Base-by-base conservation (phyloP, 169 alveolate genomes). In the Blepharisma undulans region DNA sequence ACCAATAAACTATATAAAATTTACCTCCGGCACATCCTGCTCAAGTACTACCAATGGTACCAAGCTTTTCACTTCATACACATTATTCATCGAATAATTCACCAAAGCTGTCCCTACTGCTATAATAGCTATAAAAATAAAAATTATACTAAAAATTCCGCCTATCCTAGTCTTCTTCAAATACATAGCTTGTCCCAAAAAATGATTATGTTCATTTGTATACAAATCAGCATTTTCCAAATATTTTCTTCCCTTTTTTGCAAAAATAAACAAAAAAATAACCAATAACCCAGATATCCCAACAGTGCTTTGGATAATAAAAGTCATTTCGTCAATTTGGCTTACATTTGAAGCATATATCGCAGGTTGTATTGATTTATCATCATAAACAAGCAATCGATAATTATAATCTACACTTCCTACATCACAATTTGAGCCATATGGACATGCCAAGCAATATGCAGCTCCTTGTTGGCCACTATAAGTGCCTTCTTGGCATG, bases 121-220 rank as follows among this genome's bases (percentile, higher is more conserved):
- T 48, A 60, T 10, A 12, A 36, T 48, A 18, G 90, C 90, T 14
- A 27, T 16, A 19, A 60, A 16, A 14, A 84, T 84, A 87, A 87
- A 87, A 36, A 87, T 29, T 72, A 87, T 21, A 25, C 87, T 25
- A 29, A 22, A 87, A 72, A 61, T 29, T 7, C 91, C 91, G 12
- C 91, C 91, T 14, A 72, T 10, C 12, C 25, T 25, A 29, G 84
- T 87, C 32, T 87, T 87, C 22, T 29, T 66, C 30, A 87, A 19
- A 21, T 87, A 72, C 84, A 87, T 29, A 12, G 91, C 87, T 19
- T 27, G 30, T 12, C 14, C 36, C 14, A 22, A 16, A 12, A 72
- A 12, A 72, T 87, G 74, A 72, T 87, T 87, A 36, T 87, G 91
- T 72, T 18, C 12, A 80, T 80, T 33, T 18, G 88, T 16, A 80